Percentiles rank a stretch among this genome's conserved stretches.
phyloP scores from a whole-genome alignment of 495 filamentous ascomycete genomes.

The Podospora comata region DNA sequence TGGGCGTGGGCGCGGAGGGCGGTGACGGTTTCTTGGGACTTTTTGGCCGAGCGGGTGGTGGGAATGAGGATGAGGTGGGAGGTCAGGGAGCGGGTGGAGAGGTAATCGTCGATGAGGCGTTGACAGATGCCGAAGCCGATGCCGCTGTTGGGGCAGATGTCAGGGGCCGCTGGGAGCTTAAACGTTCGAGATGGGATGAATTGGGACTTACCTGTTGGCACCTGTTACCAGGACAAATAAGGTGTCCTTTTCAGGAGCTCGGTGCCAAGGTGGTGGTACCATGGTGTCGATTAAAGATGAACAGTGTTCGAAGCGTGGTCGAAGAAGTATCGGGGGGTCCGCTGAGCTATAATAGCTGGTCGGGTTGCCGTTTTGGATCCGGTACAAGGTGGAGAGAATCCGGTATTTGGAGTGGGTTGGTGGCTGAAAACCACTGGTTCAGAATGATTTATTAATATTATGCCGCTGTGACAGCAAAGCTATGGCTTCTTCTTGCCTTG shows the following conservation, averaged over 20 bases:
- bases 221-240: constrained; percentile 64
- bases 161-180: constrained; percentile 14
- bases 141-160: constrained; percentile 55
- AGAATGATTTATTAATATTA: background rate
- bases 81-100: constrained; percentile 58
- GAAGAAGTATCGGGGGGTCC: background rate
- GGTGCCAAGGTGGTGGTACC: constrained; percentile 52
- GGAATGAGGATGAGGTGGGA: constrained; percentile 63
- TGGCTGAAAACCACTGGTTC: background rate
- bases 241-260: constrained; percentile 43
- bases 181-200: background rate
- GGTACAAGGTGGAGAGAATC: background rate
- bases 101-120: constrained; percentile 89
- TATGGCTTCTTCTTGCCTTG: too few relatives aligned
- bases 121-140: constrained; percentile 83
- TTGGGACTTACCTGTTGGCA: constrained; percentile 61
- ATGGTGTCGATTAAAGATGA: constrained; percentile 23
- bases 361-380: background rate
- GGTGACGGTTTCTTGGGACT: constrained; percentile 57
- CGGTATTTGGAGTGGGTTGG: background rate
- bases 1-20: constrained; percentile 53
- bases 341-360: background rate
- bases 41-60: constrained; percentile 59
- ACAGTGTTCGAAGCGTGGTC: background rate
- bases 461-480: background rate